These are phyloP conservation scores for Saccharomyces hybrid DNA, from an alignment of 1,139 yeast genomes.

Conservation along the genomic window DNA sequence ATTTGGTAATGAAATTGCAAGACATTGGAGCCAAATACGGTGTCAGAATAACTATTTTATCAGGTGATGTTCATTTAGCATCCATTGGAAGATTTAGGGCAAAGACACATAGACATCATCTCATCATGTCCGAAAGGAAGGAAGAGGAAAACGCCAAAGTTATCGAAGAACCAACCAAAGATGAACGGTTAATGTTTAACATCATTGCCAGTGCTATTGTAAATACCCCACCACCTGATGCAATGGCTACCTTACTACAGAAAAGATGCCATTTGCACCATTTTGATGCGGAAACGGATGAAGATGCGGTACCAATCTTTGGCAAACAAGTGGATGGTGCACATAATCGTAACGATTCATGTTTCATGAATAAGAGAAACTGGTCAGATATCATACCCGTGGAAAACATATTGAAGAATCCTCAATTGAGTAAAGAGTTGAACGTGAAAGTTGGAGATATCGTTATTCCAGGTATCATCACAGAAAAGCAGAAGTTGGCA, in stretches of 20 bases:
- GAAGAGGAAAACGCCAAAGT: constrained; percentile 37
- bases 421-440: constrained; percentile 14
- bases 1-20: constrained; percentile 47
- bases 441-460: constrained; percentile 27
- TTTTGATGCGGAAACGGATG: constrained; percentile 57
- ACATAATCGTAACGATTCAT: constrained; percentile 41
- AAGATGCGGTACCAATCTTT: constrained; percentile 74
- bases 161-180: constrained; percentile 50
- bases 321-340: constrained; percentile 52
- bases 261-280: constrained; percentile 63
- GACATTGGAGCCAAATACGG: constrained; percentile 56
- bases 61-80: constrained; percentile 91
- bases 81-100: constrained; percentile 73
- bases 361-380: constrained; percentile 72
- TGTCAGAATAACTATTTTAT: constrained; percentile 70
- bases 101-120: constrained; percentile 42
- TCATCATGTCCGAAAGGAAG: constrained; percentile 31
- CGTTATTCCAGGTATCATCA: constrained; percentile 31
- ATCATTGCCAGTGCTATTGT: constrained; percentile 83
- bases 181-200: constrained; percentile 72
- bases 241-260: constrained; percentile 64
- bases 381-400: constrained; percentile 52
- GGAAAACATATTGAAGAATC: constrained; percentile 30
- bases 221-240: constrained; percentile 87
- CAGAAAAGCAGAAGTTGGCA: constrained; percentile 10